phyloP scores from a whole-genome alignment of 192 early-diverging fungal species.

The Backusella westeae region DNA sequence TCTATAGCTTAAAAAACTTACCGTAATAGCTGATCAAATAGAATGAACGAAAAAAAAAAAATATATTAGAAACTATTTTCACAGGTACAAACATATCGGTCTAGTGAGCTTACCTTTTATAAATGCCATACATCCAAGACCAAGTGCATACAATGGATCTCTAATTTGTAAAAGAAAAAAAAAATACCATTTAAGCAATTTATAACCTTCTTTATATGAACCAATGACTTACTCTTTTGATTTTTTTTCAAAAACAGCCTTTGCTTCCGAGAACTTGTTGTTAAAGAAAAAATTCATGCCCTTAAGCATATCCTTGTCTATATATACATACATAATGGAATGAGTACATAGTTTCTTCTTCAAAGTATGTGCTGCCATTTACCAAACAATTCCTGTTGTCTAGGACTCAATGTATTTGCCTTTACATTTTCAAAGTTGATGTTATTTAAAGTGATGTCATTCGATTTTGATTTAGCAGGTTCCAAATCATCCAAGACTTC shows the following conservation, averaged over 20 bases:
- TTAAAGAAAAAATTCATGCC: conserved; percentile 50
- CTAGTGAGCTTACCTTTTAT: conserved; percentile 48
- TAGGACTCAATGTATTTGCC: conserved; percentile 23
- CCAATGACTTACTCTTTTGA: conserved; percentile 36
- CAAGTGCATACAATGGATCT: conserved; percentile 53
- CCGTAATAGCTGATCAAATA: conserved; percentile 27
- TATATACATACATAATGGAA: background rate
- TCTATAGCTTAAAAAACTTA: conserved; percentile 8
- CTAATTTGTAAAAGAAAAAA: conserved; percentile 5
- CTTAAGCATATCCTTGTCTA: conserved; percentile 30
- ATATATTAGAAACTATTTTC: background rate
- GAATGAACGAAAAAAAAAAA: background rate
- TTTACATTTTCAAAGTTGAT: conserved; percentile 24
- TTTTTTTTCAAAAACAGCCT: conserved; percentile 44
- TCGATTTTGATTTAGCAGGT: conserved; percentile 7
- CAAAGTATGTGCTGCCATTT: background rate
- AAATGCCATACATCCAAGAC: conserved; percentile 51
- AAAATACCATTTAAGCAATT: background rate
- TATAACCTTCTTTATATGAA: background rate
- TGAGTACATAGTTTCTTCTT: background rate
- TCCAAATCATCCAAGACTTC: background rate
- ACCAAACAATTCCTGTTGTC: conserved; percentile 32
- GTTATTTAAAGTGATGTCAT: conserved; percentile 3
- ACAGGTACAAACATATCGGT: background rate
- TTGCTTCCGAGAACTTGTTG: conserved; percentile 50